Base-by-base conservation (phyloP, 192 early-diverging fungal genomes). In the Coemansia sp. region DNA sequence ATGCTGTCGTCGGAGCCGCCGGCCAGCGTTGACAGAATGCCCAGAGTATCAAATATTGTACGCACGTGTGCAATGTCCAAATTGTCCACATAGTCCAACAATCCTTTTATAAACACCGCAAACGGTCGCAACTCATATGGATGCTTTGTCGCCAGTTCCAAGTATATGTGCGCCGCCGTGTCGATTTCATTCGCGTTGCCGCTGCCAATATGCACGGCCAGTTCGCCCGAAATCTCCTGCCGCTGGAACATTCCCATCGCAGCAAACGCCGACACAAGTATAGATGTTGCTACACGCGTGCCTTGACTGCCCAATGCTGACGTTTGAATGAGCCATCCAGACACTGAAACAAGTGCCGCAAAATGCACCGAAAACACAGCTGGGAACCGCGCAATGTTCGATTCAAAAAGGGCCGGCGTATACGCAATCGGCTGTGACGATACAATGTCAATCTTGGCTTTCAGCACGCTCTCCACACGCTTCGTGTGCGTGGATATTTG, bases 201-300 rank as follows among this genome's bases (percentile, higher is more conserved):
- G 50, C 89, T 91, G 38, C 89, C 91, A 44, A 92, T 88, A 59
- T 92, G 91, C 15, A 86, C 86, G 1, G 89, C 87, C 28, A 92
- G 65, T n/a, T 85, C 85, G n/a, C 84, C 87, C 44, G 90, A 73
- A 21, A 91, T 88, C 73, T 92, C 91, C 74, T 90, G 89, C n/a
- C 87, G 86, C 64, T 91, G 83, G 59, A 87, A 88, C 36, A 81
- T 73, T 44, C 87, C 88, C 51, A 85, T 80, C 1, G 52, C 20
- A 3, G 58, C 72, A 50, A 80, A 80, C 19, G 77, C 72, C 0
- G 72, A 51, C 1, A 65, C 69, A 6, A 68, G 1, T 44, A 71
- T 70, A 0, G 68, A 31, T 12, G 64, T 17, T 1, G 68, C 72
- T 11, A 80, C 77, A 4, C 63, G 68, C 25, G 57, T 66, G n/a